Evolutionary conservation across 495 filamentous ascomycete genomes (phyloP).

Genomic region (Hypoxylon rickii): DNA sequence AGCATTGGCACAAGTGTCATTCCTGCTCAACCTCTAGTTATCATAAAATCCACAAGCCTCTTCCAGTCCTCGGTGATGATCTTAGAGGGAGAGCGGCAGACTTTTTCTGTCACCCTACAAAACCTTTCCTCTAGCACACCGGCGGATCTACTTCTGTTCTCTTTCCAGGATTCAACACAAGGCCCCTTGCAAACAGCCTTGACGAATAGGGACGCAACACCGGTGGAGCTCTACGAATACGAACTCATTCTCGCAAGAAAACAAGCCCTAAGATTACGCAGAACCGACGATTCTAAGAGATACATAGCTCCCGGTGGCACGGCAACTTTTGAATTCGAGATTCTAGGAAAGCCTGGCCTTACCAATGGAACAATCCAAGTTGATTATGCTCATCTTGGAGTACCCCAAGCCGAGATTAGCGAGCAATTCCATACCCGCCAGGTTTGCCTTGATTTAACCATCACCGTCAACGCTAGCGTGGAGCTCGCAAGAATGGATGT

Average conservation of each 20-base stretch:
- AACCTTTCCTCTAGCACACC: slow-evolving; percentile 73
- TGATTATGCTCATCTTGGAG: slow-evolving; percentile 77
- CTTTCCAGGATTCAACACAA: slow-evolving; percentile 87
- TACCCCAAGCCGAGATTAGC: slow-evolving; percentile 63
- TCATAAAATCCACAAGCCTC: slow-evolving; percentile 74
- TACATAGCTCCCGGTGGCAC: slow-evolving; percentile 72
- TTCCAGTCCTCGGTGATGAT: slow-evolving; percentile 89
- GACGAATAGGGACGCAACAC: slow-evolving; percentile 72
- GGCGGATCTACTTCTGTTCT: slow-evolving; percentile 83
- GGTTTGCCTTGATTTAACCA: slow-evolving; percentile 76
- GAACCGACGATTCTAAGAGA: slow-evolving; percentile 53
- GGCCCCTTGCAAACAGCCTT: slow-evolving; percentile 74
- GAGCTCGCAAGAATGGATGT: slow-evolving; percentile 80
- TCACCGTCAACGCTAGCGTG: slow-evolving; percentile 90
- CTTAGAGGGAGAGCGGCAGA: slow-evolving; percentile 79
- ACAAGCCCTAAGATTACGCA: slow-evolving; percentile 70
- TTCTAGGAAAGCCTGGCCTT: slow-evolving; percentile 81
- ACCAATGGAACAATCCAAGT: slow-evolving; percentile 82
- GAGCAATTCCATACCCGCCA: slow-evolving; percentile 84
- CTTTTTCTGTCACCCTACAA: slow-evolving; percentile 77
- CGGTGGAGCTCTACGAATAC: slow-evolving; percentile 81
- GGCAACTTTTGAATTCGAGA: slow-evolving; percentile 78
- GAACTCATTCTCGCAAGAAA: slow-evolving; percentile 76
- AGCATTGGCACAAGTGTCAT: slow-evolving; percentile 71
- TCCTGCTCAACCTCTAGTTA: slow-evolving; percentile 72